Percentiles rank a stretch among this genome's conserved stretches.
Conservation (phyloP, 2,329 filamentous ascomycete species). For the Talaromyces albobiverticillius region DNA sequence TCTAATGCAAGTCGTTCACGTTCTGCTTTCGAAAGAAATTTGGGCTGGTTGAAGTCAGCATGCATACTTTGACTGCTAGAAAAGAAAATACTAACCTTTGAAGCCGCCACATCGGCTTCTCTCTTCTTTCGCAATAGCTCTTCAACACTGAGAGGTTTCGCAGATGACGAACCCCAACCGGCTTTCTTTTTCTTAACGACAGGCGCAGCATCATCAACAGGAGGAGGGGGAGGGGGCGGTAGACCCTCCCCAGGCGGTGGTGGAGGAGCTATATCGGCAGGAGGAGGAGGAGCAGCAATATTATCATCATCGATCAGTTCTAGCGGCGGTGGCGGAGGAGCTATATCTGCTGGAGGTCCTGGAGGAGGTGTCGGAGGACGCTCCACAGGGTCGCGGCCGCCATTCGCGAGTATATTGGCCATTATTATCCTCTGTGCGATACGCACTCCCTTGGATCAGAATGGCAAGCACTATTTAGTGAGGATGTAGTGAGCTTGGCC, state of each 20-base stretch:
- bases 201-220: slow-evolving; percentile 36
- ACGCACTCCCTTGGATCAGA: neutral
- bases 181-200: slow-evolving; percentile 48
- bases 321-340: slow-evolving; percentile 40
- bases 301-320: slow-evolving; percentile 43
- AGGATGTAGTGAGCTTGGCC: neutral
- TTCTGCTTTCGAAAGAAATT: slow-evolving; percentile 80
- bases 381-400: slow-evolving; percentile 32
- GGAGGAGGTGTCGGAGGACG: slow-evolving; percentile 40
- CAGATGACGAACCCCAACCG: slow-evolving; percentile 49
- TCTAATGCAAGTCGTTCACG: slow-evolving; percentile 77
- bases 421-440: slow-evolving; percentile 22
- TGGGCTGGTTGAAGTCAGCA: slow-evolving; percentile 61
- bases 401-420: slow-evolving; percentile 33
- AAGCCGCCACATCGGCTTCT: slow-evolving; percentile 76
- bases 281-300: slow-evolving; percentile 40
- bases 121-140: slow-evolving; percentile 82
- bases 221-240: slow-evolving; percentile 40
- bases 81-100: slow-evolving; percentile 54
- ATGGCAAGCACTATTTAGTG: neutral
- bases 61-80: too few relatives aligned
- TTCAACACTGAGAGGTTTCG: slow-evolving; percentile 72
- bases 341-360: slow-evolving; percentile 43
- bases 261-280: slow-evolving; percentile 38
- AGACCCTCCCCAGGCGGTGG: slow-evolving; percentile 38